A percentile compares a stretch with the other conserved stretches of the same genome.
These are phyloP conservation scores for Viridothelium virens DNA, from an alignment of 495 filamentous ascomycete genomes.

Conservation along the genomic window DNA sequence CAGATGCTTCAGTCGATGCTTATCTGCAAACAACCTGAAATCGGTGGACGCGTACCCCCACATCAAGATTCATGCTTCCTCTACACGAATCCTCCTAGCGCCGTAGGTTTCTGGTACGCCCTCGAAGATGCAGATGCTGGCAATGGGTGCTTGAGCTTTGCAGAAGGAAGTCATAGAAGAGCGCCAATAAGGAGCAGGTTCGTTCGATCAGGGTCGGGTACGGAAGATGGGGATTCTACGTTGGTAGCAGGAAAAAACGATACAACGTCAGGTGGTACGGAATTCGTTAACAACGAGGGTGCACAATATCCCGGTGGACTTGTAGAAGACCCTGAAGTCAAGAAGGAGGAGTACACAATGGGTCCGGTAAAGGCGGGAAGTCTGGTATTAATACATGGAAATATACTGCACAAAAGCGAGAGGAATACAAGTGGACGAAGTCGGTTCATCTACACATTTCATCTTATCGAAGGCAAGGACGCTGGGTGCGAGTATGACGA, in stretches of 20 bases:
- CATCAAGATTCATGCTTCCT: conserved; percentile 91
- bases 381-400: conserved; percentile 91
- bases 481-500: conserved; percentile 56
- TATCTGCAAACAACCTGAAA: conserved; percentile 96
- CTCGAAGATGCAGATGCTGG: conserved; percentile 77
- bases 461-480: conserved; percentile 83
- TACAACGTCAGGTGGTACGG: conserved; percentile 31
- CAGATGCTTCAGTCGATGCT: conserved; percentile 86
- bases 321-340: conserved; percentile 28
- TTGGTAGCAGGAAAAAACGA: not conserved
- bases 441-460: conserved; percentile 94
- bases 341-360: conserved; percentile 53
- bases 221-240: conserved; percentile 34
- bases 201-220: conserved; percentile 51
- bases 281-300: conserved; percentile 47
- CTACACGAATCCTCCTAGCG: conserved; percentile 82
- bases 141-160: conserved; percentile 85
- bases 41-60: conserved; percentile 76
- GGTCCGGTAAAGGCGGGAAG: conserved; percentile 80
- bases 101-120: conserved; percentile 93
- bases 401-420: conserved; percentile 93
- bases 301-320: conserved; percentile 41
- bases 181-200: conserved; percentile 60
- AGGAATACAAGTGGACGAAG: conserved; percentile 76
- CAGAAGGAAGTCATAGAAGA: conserved; percentile 66